Conservation (phyloP, 1,139 yeast genomes). For the Debaryomyces sp. region DNA sequence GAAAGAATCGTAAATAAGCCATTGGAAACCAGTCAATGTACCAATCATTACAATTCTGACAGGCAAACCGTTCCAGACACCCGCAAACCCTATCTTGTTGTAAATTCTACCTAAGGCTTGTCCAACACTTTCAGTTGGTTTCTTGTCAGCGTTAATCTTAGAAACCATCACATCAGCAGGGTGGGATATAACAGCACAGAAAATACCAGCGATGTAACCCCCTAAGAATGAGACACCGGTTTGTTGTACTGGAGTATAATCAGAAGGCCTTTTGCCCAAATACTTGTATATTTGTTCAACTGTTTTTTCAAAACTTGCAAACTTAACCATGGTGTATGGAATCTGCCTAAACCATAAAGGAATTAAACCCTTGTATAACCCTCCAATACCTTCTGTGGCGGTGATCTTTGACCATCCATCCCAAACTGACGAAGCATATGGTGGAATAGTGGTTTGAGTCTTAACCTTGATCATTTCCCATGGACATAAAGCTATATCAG, state of each 20-base stretch:
- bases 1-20: constrained; percentile 94
- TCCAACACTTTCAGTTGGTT: constrained; percentile 65
- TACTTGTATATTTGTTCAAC: constrained; percentile 70
- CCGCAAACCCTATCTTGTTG: constrained; percentile 78
- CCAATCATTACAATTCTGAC: constrained; percentile 96
- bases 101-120: constrained; percentile 75
- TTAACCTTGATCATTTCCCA: constrained; percentile 91
- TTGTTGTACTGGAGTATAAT: constrained; percentile 58
- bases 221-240: constrained; percentile 93
- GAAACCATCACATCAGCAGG: constrained; percentile 98
- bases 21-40: constrained; percentile 94
- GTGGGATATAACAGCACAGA: constrained; percentile 92
- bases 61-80: constrained; percentile 93
- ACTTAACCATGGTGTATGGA: constrained; percentile 96
- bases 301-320: constrained; percentile 88
- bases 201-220: constrained; percentile 95
- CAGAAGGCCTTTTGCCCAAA: constrained; percentile 44
- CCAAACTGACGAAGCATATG: constrained; percentile 61
- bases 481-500: constrained; percentile 88
- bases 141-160: constrained; percentile 77
- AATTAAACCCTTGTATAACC: constrained; percentile 81
- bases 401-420: constrained; percentile 71
- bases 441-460: constrained; percentile 91
- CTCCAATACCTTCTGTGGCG: constrained; percentile 67
- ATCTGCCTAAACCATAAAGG: constrained; percentile 96